Conservation (phyloP, 306 rosid genomes). For the Trifolium subterraneum region DNA sequence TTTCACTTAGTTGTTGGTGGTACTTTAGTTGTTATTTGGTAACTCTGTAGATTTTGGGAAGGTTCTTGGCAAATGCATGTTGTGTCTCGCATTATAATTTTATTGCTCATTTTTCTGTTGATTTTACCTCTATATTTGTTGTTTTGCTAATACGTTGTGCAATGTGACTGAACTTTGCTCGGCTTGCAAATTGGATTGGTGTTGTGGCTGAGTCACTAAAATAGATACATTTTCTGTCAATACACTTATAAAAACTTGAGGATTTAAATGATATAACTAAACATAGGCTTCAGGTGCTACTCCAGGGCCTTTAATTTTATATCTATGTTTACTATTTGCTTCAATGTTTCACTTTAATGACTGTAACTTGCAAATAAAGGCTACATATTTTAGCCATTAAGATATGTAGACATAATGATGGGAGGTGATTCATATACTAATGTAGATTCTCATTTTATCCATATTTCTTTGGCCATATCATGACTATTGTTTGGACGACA, state of each 20-base stretch:
- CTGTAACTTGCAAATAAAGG: slow-evolving; percentile 10
- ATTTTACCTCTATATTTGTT: background rate
- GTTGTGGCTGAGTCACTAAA: too few relatives aligned
- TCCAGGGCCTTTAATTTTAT: background rate
- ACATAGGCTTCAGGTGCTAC: too few relatives aligned
- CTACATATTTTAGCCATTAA: too few relatives aligned
- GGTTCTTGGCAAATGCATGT: background rate
- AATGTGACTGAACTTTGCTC: too few relatives aligned
- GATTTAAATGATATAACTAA: too few relatives aligned
- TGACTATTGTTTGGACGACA: slow-evolving; percentile 40
- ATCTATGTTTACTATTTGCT: slow-evolving; percentile 12
- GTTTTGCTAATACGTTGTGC: too few relatives aligned
- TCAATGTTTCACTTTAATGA: slow-evolving; percentile 25
- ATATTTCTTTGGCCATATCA: slow-evolving; percentile 31
- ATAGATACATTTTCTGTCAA: too few relatives aligned
- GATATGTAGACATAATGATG: too few relatives aligned
- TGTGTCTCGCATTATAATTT: background rate
- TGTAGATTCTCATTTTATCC: slow-evolving; percentile 32
- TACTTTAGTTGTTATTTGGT: background rate
- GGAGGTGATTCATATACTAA: too few relatives aligned
- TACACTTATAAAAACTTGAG: too few relatives aligned
- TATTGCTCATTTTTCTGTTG: background rate
- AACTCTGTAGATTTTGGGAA: background rate
- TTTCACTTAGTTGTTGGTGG: background rate
- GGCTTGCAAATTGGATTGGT: too few relatives aligned